These are phyloP conservation scores for Datisca glomerata DNA, from an alignment of 306 rosid genomes.

Conservation along the genomic window DNA sequence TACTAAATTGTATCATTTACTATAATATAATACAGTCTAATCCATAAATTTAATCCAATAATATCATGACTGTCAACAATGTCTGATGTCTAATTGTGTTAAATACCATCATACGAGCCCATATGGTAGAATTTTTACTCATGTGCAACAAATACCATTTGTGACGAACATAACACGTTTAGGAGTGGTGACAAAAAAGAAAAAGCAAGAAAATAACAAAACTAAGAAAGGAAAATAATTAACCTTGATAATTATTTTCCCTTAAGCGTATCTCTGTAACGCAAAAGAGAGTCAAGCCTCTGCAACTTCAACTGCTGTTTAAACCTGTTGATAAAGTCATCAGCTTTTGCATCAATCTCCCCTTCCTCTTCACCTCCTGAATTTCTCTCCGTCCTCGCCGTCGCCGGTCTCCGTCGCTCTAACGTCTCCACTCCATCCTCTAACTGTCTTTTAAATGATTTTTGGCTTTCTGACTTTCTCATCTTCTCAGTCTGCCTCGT, in stretches of 20 bases:
- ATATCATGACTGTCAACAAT: no score
- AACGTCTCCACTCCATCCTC: slow-evolving; percentile 10
- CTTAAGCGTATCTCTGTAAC: slow-evolving; percentile 23
- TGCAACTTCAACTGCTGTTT: slow-evolving; percentile 67
- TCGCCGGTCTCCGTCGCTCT: slow-evolving; percentile 16
- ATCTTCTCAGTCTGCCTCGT: slow-evolving; percentile 22
- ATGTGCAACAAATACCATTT: no score
- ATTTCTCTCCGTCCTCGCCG: slow-evolving; percentile 13
- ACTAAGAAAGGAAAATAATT: no score
- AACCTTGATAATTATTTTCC: slow-evolving; percentile 16
- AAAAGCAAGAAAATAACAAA: no score
- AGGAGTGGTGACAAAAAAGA: no score
- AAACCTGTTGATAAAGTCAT: slow-evolving; percentile 71
- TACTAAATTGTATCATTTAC: no score
- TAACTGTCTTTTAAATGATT: slow-evolving; percentile 4
- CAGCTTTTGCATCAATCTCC: slow-evolving; percentile 59
- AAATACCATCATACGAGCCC: no score
- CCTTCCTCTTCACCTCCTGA: slow-evolving; percentile 31
- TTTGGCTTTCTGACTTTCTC: slow-evolving; percentile 22
- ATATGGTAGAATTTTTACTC: no score
- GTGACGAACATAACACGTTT: no score
- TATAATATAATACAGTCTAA: no score
- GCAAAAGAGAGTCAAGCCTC: slow-evolving; percentile 52
- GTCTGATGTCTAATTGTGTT: no score
- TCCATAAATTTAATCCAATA: no score